phyloP scores from a whole-genome alignment of 2,329 filamentous ascomycete genomes.

The Cladosporium sp. region DNA sequence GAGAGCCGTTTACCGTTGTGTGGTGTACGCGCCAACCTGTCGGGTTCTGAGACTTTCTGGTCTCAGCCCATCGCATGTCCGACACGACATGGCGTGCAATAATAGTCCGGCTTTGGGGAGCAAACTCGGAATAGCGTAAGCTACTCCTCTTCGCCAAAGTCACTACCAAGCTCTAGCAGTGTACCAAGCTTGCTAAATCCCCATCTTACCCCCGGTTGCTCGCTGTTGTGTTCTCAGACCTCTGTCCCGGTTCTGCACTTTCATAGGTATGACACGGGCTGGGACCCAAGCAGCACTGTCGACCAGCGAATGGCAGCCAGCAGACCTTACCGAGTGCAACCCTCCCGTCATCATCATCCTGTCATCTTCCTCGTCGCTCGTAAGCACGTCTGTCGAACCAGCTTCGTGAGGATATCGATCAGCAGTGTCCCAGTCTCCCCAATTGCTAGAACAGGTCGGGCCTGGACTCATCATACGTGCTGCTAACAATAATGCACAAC shows the following conservation, averaged over 20 bases:
- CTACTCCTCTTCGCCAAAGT: slow-evolving; percentile 1
- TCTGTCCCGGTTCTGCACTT: slow-evolving; percentile 6
- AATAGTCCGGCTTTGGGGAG: slow-evolving; percentile 8
- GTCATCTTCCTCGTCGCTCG: slow-evolving; percentile 10
- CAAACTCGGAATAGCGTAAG: slow-evolving; percentile 18
- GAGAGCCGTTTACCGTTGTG: slow-evolving; percentile 7
- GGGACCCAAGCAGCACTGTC: slow-evolving; percentile 1
- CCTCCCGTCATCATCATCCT: slow-evolving; percentile 7
- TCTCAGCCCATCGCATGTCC: slow-evolving; percentile 19
- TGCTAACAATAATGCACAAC: slow-evolving; percentile 19
- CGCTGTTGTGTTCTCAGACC: slow-evolving; percentile 12
- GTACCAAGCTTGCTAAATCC: slow-evolving; percentile 9
- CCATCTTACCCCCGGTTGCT: slow-evolving; percentile 9
- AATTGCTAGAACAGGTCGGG: not conserved
- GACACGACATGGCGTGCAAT: slow-evolving; percentile 9
- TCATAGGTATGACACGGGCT: slow-evolving; percentile 10
- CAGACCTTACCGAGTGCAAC: slow-evolving; percentile 14
- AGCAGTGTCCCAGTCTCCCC: not conserved
- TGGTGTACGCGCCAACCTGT: slow-evolving; percentile 9
- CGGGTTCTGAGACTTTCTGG: slow-evolving; percentile 9
- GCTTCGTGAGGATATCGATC: slow-evolving; percentile 2
- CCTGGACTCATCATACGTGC: not conserved
- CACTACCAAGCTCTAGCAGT: not conserved
- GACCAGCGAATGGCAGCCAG: slow-evolving; percentile 18
- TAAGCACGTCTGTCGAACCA: not conserved